Conservation (phyloP, 495 filamentous ascomycete genomes). For the Aspergillus funiculosus region DNA sequence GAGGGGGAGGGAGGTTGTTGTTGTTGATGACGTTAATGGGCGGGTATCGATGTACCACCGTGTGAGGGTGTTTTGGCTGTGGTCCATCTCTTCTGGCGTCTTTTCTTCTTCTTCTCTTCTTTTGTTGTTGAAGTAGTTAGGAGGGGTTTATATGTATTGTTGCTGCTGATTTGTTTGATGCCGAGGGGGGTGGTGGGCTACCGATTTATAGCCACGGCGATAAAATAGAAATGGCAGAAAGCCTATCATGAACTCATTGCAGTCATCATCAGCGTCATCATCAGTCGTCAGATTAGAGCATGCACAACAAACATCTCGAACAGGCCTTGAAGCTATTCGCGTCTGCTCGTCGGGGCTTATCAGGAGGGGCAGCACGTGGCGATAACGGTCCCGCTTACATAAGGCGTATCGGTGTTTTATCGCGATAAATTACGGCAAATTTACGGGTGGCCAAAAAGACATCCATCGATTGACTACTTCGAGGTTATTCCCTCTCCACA, state of each 20-base stretch:
- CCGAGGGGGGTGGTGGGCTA: no score
- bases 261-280: no score
- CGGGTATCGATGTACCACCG: conserved; percentile 45
- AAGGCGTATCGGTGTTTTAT: conserved; percentile 6
- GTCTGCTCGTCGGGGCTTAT: conserved; percentile 9
- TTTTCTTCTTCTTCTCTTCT: no score
- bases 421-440: conserved; percentile 1
- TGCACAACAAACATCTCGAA: no score
- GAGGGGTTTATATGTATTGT: no score
- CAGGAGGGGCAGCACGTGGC: conserved; percentile 25
- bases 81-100: not conserved
- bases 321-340: not conserved
- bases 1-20: conserved; percentile 35
- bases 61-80: conserved; percentile 11
- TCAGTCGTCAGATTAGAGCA: no score
- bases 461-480: not conserved
- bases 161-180: not conserved
- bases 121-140: not conserved
- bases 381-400: conserved; percentile 19
- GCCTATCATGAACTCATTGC: no score
- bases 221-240: no score
- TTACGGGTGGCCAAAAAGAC: conserved; percentile 6
- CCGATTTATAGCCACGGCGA: no score
- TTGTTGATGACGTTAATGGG: conserved; percentile 25
- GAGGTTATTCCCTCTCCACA: not conserved